Base-by-base conservation (phyloP, 2,329 filamentous ascomycete species). In the Cryphonectria nitschkei region DNA sequence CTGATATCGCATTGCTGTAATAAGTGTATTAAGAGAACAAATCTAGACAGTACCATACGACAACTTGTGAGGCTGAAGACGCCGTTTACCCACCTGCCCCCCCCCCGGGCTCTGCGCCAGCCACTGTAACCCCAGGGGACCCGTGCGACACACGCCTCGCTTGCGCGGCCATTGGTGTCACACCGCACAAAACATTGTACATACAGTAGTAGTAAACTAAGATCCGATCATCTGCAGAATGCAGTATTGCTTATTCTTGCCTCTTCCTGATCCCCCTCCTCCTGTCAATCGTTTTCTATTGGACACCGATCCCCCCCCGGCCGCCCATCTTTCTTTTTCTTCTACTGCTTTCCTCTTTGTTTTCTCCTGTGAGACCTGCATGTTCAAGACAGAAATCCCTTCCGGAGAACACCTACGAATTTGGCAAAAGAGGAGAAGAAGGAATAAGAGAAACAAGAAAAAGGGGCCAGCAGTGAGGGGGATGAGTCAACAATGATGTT, bases 231-330 rank as follows among this genome's bases (percentile, higher is more conserved):
- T 61, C 32, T 61, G 58, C 32, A 61, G 58, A 37, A 61, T 61
- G 32, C 58, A 16, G 34, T 56, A 26, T 41, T 52, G 32, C 43
- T 54, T 54, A 50, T 56, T 56, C 26, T 58, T 37, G 26, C 26
- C 26, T 26, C 26, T 26, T 26, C 26, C 26, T 26, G 26, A 26
- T 26, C 26, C 26, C 1, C 26, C 26, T 26, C 37, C 37, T 67
- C 65, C 54, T 60, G 65, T 50, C 65, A 58, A 67, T 67, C 52
- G 65, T 29, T 58, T 22, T 52, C 43, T n/a, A 50, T 19, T 67
- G 52, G 41, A 54, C 26, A 34, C 58, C 34, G 34, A 61, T 19
- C 16, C 2, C 26, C 11, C 16, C 46, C 22, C 7, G 34, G 34
- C 34, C 19, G 2, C 8, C 22, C 37, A 39, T 50, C 16, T 9